Percentiles rank a stretch among this genome's conserved stretches.
These are phyloP conservation scores for Vicia faba DNA, from an alignment of 306 rosid genomes.

Conservation along the genomic window DNA sequence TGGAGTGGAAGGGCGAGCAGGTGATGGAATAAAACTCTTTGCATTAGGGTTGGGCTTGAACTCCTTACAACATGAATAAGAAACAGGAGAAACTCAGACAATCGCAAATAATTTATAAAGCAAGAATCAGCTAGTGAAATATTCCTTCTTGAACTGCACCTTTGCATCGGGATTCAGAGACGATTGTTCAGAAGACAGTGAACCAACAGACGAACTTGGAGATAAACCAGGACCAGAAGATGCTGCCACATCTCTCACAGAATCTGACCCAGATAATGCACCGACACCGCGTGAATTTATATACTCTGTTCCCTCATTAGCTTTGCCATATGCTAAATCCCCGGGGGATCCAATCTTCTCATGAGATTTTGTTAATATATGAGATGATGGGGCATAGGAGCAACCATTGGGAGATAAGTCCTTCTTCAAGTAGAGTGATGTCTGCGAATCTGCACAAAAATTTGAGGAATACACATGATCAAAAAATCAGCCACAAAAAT, in stretches of 20 bases:
- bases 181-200: constrained; percentile 83
- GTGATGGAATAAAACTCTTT: constrained; percentile 80
- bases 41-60: constrained; percentile 95
- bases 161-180: constrained; percentile 88
- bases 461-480: constrained; percentile 13
- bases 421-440: constrained; percentile 49
- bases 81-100: constrained; percentile 9
- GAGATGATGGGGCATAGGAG: constrained; percentile 56
- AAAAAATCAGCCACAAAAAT: constrained; percentile 21
- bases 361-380: constrained; percentile 44
- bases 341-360: constrained; percentile 56
- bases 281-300: constrained; percentile 46
- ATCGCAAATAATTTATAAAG: constrained; percentile 14
- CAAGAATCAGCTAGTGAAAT: constrained; percentile 4
- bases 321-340: constrained; percentile 51
- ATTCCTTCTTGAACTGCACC: constrained; percentile 48
- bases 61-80: constrained; percentile 56
- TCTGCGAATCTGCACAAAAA: constrained; percentile 57
- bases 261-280: constrained; percentile 59
- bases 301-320: constrained; percentile 49
- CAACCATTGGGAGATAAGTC: constrained; percentile 54
- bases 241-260: constrained; percentile 50
- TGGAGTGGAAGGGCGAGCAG: constrained; percentile 76
- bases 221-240: constrained; percentile 66
- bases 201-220: constrained; percentile 87